Evolutionary conservation across 768 basidiomycete species (phyloP), one percentile per base, ranked within the genome.

Genomic region (Mrakia gelida): DNA sequence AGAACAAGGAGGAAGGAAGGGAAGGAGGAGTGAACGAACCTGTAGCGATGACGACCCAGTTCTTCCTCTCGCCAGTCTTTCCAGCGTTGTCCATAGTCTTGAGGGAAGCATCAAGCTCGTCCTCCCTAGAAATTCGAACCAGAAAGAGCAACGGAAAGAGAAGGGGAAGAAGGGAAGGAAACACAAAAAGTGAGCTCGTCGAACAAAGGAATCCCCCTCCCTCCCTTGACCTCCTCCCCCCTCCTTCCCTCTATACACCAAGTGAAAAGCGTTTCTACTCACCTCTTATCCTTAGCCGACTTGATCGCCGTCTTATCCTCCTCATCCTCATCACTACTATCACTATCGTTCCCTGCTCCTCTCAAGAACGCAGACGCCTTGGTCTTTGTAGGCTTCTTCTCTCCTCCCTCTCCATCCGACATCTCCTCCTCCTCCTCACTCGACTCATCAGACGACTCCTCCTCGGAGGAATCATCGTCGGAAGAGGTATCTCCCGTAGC

Each of bases 21-120:
- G 34, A 70, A 45, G 30, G 21, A 41, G 28, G 5, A 52, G 9
- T 6, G 18, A 68, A 84, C 89, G 76, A 81, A 94, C 95, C 95
- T 79, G 89, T 91, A 30, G 92, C 93, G 81, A 94, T 95, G 41
- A 89, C 90, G 34, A 91, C 90, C 97, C 97, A 99, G 85, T 99
- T 95, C 82, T 95, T 96, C 74, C 54, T 75, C 61, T 77, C 76
- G 8, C 76, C 76, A 81, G 96, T 95, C 87, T 93, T 96, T 80
- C 92, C 87, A 28, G 91, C 95, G 83, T 99, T 98, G 68, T 96
- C 93, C 87, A 98, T 97, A 68, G 87, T 87, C 85, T 92, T 95
- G 75, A 93, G 93, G 4, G 91, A 92, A 1, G 90, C 90, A 84
- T 98, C 95, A 90, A 98, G 95, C 87, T 98, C 97, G 70, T 92